Conservation (phyloP, 257 asterid species). For the Primulina eburnea region DNA sequence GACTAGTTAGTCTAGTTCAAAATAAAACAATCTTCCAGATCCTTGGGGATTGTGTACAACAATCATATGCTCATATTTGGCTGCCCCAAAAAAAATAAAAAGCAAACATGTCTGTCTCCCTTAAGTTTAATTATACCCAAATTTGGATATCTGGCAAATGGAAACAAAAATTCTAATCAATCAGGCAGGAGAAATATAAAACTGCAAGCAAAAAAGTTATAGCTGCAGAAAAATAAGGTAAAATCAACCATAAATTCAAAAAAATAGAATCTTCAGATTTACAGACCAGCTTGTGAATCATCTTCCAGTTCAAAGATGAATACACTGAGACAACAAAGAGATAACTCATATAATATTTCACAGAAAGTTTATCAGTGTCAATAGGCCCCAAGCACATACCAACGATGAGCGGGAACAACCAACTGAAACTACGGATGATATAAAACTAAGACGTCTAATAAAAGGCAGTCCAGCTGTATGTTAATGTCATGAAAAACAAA, state of each 20-base stretch:
- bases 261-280: not conserved
- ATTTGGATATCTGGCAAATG: not conserved
- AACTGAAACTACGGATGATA: not conserved
- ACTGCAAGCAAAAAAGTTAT: not conserved
- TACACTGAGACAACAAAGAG: not conserved
- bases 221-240: too few relatives aligned
- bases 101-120: not conserved
- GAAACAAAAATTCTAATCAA: not conserved
- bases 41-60: not conserved
- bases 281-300: not conserved
- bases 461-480: not conserved
- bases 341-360: not conserved
- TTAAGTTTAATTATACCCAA: not conserved
- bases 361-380: conserved; percentile 12
- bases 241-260: not conserved
- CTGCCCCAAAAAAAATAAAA: not conserved
- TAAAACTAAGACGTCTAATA: not conserved
- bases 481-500: too few relatives aligned
- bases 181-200: not conserved
- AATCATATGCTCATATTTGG: not conserved
- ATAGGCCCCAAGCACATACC: not conserved
- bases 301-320: not conserved
- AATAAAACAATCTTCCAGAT: not conserved
- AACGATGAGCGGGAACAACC: not conserved
- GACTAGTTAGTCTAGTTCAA: not conserved